Evolutionary conservation across 176 grass and related monocot genomes (phyloP).

Genomic region (Aegilops tauschii): DNA sequence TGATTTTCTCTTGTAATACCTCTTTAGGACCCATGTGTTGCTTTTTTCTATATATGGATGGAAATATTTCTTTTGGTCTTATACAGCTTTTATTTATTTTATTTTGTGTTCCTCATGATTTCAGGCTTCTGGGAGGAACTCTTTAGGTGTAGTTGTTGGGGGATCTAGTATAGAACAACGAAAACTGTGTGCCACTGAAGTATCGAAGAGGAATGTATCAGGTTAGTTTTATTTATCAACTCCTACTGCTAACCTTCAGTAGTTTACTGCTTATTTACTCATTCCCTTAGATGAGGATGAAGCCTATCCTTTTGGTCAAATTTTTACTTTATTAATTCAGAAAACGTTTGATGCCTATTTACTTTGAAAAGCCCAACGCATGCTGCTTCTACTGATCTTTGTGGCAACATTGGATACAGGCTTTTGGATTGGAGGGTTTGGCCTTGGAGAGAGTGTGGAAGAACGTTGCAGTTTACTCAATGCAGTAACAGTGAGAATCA

Average conservation of each 20-base stretch:
- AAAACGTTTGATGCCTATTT: neutral
- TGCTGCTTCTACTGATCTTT: constrained; percentile 4
- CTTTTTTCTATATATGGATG: neutral
- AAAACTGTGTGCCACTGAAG: constrained; percentile 78
- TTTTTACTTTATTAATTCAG: neutral
- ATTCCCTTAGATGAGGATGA: neutral
- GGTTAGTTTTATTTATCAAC: constrained; percentile 41
- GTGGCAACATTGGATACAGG: constrained; percentile 42
- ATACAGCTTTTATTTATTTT: neutral
- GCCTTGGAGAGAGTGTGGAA: constrained; percentile 79
- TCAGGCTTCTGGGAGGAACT: constrained; percentile 66
- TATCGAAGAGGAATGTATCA: constrained; percentile 77
- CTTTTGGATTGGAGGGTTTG: constrained; percentile 96
- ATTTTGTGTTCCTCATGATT: constrained; percentile 2
- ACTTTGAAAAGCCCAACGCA: neutral
- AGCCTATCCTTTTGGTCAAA: constrained; percentile 5
- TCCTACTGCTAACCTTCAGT: neutral
- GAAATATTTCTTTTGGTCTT: neutral
- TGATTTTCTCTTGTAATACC: neutral
- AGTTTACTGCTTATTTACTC: neutral
- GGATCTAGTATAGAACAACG: constrained; percentile 73
- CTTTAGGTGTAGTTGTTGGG: constrained; percentile 79
- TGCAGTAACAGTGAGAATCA: constrained; percentile 68
- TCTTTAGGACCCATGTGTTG: neutral
- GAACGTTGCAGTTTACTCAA: constrained; percentile 73